These are phyloP conservation scores for Albifimbria verrucaria DNA, from an alignment of 2,329 filamentous ascomycete genomes.

Conservation along the genomic window DNA sequence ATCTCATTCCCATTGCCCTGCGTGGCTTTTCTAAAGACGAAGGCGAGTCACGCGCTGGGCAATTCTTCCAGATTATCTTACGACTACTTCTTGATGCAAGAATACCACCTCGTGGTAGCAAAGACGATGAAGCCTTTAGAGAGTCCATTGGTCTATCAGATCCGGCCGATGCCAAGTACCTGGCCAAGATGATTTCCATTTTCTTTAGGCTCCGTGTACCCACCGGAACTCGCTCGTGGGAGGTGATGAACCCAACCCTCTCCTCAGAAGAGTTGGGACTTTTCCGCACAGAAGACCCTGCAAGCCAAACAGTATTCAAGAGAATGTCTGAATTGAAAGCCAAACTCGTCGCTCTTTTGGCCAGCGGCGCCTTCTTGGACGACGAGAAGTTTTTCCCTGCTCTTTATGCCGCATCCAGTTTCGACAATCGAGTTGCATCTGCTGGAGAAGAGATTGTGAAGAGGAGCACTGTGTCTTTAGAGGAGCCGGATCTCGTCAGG, in stretches of 20 bases:
- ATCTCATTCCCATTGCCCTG: conserved; percentile 60
- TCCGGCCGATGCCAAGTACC: conserved; percentile 65
- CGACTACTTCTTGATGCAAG: conserved; percentile 68
- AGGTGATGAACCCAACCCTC: conserved; percentile 29
- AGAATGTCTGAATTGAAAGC: conserved; percentile 44
- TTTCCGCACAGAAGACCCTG: conserved; percentile 39
- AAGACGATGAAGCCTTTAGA: conserved; percentile 71
- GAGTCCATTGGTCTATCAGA: conserved; percentile 63
- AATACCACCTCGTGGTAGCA: conserved; percentile 72
- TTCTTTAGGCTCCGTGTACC: conserved; percentile 52
- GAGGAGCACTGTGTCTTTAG: conserved; percentile 69
- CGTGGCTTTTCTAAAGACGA: conserved; percentile 27
- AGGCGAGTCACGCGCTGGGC: conserved; percentile 35
- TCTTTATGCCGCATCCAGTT: conserved; percentile 77
- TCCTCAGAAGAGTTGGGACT: conserved; percentile 22
- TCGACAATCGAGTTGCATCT: conserved; percentile 77
- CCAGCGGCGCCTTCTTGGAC: conserved; percentile 82
- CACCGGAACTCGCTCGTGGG: conserved; percentile 26
- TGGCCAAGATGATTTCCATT: conserved; percentile 73
- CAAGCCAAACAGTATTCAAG: conserved; percentile 57
- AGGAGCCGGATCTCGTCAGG: conserved; percentile 61
- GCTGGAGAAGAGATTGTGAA: conserved; percentile 89
- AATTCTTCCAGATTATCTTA: conserved; percentile 79
- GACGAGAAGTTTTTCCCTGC: conserved; percentile 80
- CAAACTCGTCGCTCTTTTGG: conserved; percentile 67